A percentile compares a stretch with the other conserved stretches of the same genome.
These are phyloP conservation scores for Vinca minor DNA, from an alignment of 257 asterid species.

Conservation along the genomic window DNA sequence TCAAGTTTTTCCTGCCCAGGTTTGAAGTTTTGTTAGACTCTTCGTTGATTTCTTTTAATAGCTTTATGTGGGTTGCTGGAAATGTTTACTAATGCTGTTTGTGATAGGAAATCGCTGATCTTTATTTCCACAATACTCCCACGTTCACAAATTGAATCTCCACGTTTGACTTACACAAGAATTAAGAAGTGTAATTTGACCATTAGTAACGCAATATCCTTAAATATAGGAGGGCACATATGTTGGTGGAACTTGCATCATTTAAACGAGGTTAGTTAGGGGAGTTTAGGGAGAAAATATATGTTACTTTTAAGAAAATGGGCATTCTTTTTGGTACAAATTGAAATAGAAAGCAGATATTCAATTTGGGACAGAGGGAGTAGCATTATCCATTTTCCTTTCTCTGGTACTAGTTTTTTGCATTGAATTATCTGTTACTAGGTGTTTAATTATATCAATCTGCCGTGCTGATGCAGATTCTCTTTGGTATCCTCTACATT, in stretches of 20 bases:
- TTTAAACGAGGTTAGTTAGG: too few species aligned
- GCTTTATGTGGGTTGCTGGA: background rate
- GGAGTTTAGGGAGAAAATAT: too few species aligned
- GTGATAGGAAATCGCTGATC: background rate
- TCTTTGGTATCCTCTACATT: conserved; percentile 71
- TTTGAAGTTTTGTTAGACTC: conserved; percentile 8
- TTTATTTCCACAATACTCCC: background rate
- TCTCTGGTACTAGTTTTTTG: background rate
- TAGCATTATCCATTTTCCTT: background rate
- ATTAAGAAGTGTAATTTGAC: too few species aligned
- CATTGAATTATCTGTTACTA: background rate
- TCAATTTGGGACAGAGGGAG: too few species aligned
- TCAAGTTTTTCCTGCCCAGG: conserved; percentile 82
- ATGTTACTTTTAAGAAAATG: too few species aligned
- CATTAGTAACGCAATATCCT: too few species aligned
- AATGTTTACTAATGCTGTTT: background rate
- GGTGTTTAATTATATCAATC: background rate
- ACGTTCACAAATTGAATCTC: too few species aligned
- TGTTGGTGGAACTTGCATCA: too few species aligned
- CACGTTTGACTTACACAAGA: too few species aligned
- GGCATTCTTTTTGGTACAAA: too few species aligned
- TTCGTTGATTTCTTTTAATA: background rate
- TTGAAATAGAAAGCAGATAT: too few species aligned
- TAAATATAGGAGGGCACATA: too few species aligned
- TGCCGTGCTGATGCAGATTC: conserved; percentile 49